These are phyloP conservation scores for Beauveria scarabaeidicola DNA, from an alignment of 2,329 filamentous ascomycete genomes.

Conservation along the genomic window DNA sequence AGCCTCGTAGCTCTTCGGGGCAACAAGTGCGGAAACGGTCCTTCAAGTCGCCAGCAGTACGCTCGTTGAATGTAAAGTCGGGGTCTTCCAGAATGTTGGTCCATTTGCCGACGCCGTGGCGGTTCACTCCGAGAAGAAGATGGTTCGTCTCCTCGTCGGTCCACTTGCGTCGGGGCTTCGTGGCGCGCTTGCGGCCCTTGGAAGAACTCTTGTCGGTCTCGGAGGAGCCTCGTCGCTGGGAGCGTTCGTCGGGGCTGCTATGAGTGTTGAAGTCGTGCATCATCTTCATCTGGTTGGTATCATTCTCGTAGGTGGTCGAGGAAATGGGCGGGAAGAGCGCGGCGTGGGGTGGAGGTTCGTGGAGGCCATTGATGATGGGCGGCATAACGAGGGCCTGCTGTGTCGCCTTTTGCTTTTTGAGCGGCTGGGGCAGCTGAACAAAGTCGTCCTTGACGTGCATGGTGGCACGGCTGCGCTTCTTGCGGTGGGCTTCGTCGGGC, in stretches of 20 bases:
- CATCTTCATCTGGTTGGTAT: slow-evolving; percentile 32
- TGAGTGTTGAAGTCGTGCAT: slow-evolving; percentile 33
- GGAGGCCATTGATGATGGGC: slow-evolving; percentile 56
- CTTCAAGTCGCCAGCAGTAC: slow-evolving; percentile 55
- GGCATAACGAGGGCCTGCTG: slow-evolving; percentile 48
- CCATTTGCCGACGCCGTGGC: slow-evolving; percentile 58
- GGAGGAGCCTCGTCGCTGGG: slow-evolving; percentile 17
- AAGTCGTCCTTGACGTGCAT: slow-evolving; percentile 50
- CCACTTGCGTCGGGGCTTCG: slow-evolving; percentile 54
- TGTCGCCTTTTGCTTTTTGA: slow-evolving; percentile 55
- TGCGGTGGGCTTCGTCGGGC: slow-evolving; percentile 38
- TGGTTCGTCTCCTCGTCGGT: slow-evolving; percentile 57
- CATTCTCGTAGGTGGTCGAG: slow-evolving; percentile 45
- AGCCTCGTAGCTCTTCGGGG: slow-evolving; percentile 48
- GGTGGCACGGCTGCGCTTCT: slow-evolving; percentile 42
- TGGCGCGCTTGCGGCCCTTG: slow-evolving; percentile 44
- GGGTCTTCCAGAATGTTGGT: slow-evolving; percentile 54
- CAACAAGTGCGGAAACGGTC: slow-evolving; percentile 60
- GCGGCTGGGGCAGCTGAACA: slow-evolving; percentile 54
- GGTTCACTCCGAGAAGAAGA: slow-evolving; percentile 51
- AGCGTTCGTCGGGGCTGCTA: slow-evolving; percentile 20
- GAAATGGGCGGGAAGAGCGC: slow-evolving; percentile 57
- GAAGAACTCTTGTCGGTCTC: slow-evolving; percentile 23
- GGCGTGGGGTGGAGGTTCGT: slow-evolving; percentile 52
- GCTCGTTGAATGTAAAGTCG: slow-evolving; percentile 51